Evolutionary conservation across 345 rosid species (phyloP).

Genomic region (Ailanthus altissimus): DNA sequence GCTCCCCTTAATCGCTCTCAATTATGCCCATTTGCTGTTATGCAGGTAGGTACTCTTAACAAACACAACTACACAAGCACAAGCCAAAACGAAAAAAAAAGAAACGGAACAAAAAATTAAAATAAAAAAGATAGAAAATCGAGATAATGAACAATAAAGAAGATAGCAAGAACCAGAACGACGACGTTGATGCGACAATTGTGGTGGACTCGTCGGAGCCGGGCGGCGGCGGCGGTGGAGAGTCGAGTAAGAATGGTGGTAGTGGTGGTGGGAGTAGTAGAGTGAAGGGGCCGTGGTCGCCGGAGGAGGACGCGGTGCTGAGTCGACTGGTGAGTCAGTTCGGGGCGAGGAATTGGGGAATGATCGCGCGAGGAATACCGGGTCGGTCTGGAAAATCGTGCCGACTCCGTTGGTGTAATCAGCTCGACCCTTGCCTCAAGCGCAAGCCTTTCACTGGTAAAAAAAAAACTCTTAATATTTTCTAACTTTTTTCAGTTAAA

Average conservation of each 20-base stretch:
- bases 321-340: conserved; percentile 58
- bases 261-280: conserved; percentile 36
- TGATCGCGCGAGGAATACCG: conserved; percentile 80
- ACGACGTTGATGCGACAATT: conserved; percentile 2
- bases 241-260: conserved; percentile 22
- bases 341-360: conserved; percentile 83
- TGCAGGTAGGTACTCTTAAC: conserved; percentile 44
- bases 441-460: conserved; percentile 80
- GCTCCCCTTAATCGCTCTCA: conserved; percentile 4
- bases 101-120: background rate
- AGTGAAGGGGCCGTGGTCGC: conserved; percentile 85
- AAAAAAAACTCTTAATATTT: background rate
- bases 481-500: background rate
- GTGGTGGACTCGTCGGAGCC: background rate
- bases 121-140: conserved; percentile 12
- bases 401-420: conserved; percentile 84
- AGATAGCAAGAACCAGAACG: conserved; percentile 22
- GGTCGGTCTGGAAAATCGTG: conserved; percentile 89
- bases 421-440: conserved; percentile 81
- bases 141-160: conserved; percentile 29
- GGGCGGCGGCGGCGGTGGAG: conserved; percentile 25
- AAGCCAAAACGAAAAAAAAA: background rate
- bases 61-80: conserved; percentile 17
- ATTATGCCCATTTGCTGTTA: conserved; percentile 50
- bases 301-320: conserved; percentile 73